Evolutionary conservation across 805 yeast species (phyloP), one percentile per base, ranked within the genome.

Genomic region (Candida methanosorbosa): DNA sequence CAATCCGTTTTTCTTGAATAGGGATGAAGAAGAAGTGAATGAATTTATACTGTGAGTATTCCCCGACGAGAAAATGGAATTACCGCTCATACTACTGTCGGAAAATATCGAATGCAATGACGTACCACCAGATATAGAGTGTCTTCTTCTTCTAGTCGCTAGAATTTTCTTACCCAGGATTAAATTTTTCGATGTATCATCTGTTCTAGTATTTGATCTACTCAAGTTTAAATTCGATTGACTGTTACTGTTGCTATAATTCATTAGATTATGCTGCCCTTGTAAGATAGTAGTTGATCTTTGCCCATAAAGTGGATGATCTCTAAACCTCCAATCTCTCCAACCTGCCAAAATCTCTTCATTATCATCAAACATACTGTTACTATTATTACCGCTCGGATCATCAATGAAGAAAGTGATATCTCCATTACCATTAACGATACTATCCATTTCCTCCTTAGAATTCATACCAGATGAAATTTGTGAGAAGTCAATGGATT

Each of bases 321-420:
- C 72, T 41, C 84, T 69, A 48, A 70, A 79, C 48, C 84, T 81
- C 94, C 95, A 86, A 54, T 86, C 95, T 51, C 95, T 68, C 96
- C 96, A 86, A 9, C 90, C 81, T 0, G 95, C 95, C 33, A 71
- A 57, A 2, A 78, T 70, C 28, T 43, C 40, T 15, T 42, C 38
- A 11, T 46, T 42, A 17, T 40, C 41, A 3, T 34, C 13, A 5
- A 28, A 29, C 7, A 21, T 27, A 17, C 33, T 36, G 9, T 29
- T 22, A 8, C 25, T 18, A 8, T 32, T 32, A n/a, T 39, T 33
- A 21, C 33, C 36, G n/a, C n/a, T n/a, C n/a, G n/a, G n/a, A 9
- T 42, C 39, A 2, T 43, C 51, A 22, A 38, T 39, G 15, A 14
- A 29, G 2, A 40, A 29, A 17, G 49, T 23, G 12, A 37, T 40